Conservation (phyloP, 2,329 filamentous ascomycete species). For the Paracamarosporium sp. region DNA sequence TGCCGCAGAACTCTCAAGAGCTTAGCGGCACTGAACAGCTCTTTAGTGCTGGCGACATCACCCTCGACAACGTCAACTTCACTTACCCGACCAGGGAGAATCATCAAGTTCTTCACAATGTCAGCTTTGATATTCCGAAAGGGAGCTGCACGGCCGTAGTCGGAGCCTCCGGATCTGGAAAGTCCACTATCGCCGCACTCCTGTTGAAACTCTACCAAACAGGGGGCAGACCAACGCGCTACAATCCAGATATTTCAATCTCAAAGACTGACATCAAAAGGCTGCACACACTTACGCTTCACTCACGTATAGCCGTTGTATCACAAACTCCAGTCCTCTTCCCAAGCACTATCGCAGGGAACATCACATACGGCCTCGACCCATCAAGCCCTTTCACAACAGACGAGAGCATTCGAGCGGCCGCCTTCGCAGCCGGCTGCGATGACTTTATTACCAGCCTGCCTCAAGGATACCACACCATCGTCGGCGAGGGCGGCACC, state of each 20-base stretch:
- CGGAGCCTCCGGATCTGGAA: slow-evolving; percentile 86
- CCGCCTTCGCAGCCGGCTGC: slow-evolving; percentile 67
- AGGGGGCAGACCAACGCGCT: slow-evolving; percentile 2
- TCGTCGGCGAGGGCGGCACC: slow-evolving; percentile 78
- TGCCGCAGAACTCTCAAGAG: slow-evolving; percentile 68
- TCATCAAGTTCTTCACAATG: slow-evolving; percentile 63
- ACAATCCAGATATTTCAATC: slow-evolving; percentile 60
- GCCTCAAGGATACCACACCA: slow-evolving; percentile 72
- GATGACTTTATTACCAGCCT: slow-evolving; percentile 79
- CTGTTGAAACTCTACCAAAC: slow-evolving; percentile 73
- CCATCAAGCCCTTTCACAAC: slow-evolving; percentile 60
- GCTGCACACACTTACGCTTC: slow-evolving; percentile 67
- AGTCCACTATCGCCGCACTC: slow-evolving; percentile 81
- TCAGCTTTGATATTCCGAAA: slow-evolving; percentile 70
- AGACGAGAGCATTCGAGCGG: slow-evolving; percentile 53
- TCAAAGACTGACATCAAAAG: slow-evolving; percentile 62
- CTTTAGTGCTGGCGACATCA: slow-evolving; percentile 58
- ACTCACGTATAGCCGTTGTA: slow-evolving; percentile 70
- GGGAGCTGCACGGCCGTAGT: slow-evolving; percentile 79
- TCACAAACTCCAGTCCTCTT: slow-evolving; percentile 78
- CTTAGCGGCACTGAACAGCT: slow-evolving; percentile 56
- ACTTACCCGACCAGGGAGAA: slow-evolving; percentile 69
- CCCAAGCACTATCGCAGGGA: slow-evolving; percentile 75
- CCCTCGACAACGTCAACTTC: slow-evolving; percentile 71
- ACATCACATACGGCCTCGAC: slow-evolving; percentile 81